A percentile compares a stretch with the other conserved stretches of the same genome.
Conservation (phyloP, 2,329 filamentous ascomycete genomes). For the Colletotrichum musae region DNA sequence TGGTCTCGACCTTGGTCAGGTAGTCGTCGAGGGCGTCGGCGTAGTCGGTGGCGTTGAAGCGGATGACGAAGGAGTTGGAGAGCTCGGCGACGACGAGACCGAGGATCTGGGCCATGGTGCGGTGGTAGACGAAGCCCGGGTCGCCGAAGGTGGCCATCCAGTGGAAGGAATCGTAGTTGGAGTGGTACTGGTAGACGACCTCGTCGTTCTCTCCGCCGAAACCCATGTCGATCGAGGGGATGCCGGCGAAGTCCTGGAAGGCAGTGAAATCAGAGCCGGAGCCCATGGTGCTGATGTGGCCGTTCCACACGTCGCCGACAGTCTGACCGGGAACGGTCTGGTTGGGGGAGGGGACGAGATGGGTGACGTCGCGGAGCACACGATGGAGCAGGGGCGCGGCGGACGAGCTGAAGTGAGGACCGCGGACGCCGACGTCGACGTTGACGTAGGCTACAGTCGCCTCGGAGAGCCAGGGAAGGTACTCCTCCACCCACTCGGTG, state of each 20-base stretch:
- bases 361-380: slow-evolving; percentile 77
- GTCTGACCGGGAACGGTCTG: slow-evolving; percentile 81
- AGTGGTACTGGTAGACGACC: slow-evolving; percentile 86
- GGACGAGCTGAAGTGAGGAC: slow-evolving; percentile 73
- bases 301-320: slow-evolving; percentile 77
- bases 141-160: slow-evolving; percentile 92
- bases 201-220: slow-evolving; percentile 63
- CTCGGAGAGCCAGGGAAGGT: slow-evolving; percentile 82
- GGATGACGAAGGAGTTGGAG: slow-evolving; percentile 72
- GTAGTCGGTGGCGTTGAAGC: slow-evolving; percentile 77
- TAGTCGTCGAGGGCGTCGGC: slow-evolving; percentile 68
- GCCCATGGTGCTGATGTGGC: slow-evolving; percentile 75
- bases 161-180: slow-evolving; percentile 90
- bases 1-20: slow-evolving; percentile 65
- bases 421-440: slow-evolving; percentile 81
- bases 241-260: slow-evolving; percentile 80
- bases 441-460: slow-evolving; percentile 88
- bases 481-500: slow-evolving; percentile 95
- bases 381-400: slow-evolving; percentile 84
- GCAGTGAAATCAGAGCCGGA: slow-evolving; percentile 82
- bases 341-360: slow-evolving; percentile 78
- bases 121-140: slow-evolving; percentile 75
- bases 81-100: slow-evolving; percentile 74
- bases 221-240: slow-evolving; percentile 75
- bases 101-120: slow-evolving; percentile 76